Conservation (phyloP, 2,329 filamentous ascomycete species). For the Monilinia aucupariae region DNA sequence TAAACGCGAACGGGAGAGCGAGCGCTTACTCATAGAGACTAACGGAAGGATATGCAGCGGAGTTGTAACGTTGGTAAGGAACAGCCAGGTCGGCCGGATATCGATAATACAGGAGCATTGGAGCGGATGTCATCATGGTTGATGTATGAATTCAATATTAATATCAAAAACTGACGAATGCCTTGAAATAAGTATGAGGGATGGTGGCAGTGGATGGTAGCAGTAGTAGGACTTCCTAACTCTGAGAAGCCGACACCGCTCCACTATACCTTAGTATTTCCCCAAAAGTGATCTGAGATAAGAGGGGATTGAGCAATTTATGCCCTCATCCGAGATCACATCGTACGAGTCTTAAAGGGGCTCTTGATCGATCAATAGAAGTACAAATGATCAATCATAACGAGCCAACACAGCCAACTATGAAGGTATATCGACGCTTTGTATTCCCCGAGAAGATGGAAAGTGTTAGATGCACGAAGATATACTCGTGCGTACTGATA, state of each 20-base stretch:
- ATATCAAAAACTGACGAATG: background rate
- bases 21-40: constrained; percentile 17
- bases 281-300: background rate
- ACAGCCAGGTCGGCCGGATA: background rate
- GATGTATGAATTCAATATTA: background rate
- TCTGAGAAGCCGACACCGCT: background rate
- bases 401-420: background rate
- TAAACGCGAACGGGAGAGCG: background rate
- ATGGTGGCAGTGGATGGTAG: too few relatives aligned
- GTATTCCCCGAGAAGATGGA: constrained; percentile 9
- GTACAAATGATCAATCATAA: constrained; percentile 8
- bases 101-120: constrained; percentile 12
- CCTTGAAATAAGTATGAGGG: background rate
- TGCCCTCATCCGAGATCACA: constrained; percentile 13
- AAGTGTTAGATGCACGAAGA: background rate
- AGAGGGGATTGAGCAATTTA: constrained; percentile 11
- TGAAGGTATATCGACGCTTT: constrained; percentile 5
- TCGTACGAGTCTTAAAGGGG: constrained; percentile 4
- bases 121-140: constrained; percentile 9
- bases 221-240: background rate
- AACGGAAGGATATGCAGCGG: constrained; percentile 11
- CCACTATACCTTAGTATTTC: background rate
- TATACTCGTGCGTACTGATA: background rate
- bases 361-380: constrained; percentile 5
- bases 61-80: constrained; percentile 9